These are phyloP conservation scores for Fusarium albosuccineum DNA, from an alignment of 2,329 filamentous ascomycete species.

Conservation along the genomic window DNA sequence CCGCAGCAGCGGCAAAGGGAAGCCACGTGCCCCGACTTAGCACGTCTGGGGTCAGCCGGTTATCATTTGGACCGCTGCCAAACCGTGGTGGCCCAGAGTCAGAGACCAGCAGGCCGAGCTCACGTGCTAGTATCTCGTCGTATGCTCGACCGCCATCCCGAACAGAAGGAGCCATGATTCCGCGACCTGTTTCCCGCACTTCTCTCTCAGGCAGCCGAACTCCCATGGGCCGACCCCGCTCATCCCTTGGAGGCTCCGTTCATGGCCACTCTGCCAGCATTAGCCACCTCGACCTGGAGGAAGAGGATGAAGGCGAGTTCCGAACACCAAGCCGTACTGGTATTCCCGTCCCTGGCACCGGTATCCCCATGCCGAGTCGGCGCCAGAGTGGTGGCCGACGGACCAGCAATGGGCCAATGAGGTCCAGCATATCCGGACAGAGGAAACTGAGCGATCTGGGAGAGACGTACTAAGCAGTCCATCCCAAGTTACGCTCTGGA, in stretches of 20 bases:
- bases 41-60: slow-evolving; percentile 71
- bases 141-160: slow-evolving; percentile 68
- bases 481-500: slow-evolving; percentile 16
- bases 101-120: slow-evolving; percentile 73
- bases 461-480: slow-evolving; percentile 63
- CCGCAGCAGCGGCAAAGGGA: slow-evolving; percentile 54
- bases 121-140: slow-evolving; percentile 74
- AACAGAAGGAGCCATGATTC: slow-evolving; percentile 61
- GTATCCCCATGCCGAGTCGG: slow-evolving; percentile 61
- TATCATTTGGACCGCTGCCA: slow-evolving; percentile 74
- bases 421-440: slow-evolving; percentile 51
- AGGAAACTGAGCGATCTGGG: slow-evolving; percentile 64
- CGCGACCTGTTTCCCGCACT: slow-evolving; percentile 74
- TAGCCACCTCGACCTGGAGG: slow-evolving; percentile 65
- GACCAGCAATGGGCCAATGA: slow-evolving; percentile 55
- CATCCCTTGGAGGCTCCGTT: slow-evolving; percentile 75
- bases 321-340: slow-evolving; percentile 66
- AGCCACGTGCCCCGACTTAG: slow-evolving; percentile 71
- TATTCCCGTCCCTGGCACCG: slow-evolving; percentile 58
- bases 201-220: slow-evolving; percentile 73
- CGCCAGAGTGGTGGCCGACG: slow-evolving; percentile 61
- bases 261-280: slow-evolving; percentile 71
- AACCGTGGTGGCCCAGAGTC: slow-evolving; percentile 63
- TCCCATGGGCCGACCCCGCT: slow-evolving; percentile 77
- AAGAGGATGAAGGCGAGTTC: slow-evolving; percentile 57